Conservation (phyloP, 106 monocot genomes). For the Dendrobium chrysotoxum region DNA sequence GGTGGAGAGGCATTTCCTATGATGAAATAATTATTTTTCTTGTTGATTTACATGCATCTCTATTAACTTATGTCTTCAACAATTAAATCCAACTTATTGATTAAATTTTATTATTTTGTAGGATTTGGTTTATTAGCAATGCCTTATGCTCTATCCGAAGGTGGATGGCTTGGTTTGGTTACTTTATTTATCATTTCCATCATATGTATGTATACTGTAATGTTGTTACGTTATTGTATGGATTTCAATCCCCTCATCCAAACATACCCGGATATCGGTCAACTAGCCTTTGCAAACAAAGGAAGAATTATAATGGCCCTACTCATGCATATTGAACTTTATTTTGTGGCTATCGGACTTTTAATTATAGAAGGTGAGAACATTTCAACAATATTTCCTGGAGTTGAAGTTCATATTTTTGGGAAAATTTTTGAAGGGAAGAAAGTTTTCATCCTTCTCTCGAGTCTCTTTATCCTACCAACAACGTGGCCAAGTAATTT, state of each 20-base stretch:
- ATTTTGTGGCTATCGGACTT: slow-evolving; percentile 30
- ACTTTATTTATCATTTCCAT: slow-evolving; percentile 26
- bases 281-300: slow-evolving; percentile 41
- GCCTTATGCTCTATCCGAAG: slow-evolving; percentile 47
- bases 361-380: slow-evolving; percentile 6
- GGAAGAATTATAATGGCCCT: slow-evolving; percentile 28
- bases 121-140: slow-evolving; percentile 39
- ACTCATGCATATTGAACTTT: slow-evolving; percentile 55
- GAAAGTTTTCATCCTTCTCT: neutral
- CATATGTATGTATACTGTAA: slow-evolving; percentile 42
- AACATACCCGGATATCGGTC: slow-evolving; percentile 50
- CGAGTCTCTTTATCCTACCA: neutral
- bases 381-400: neutral
- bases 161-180: slow-evolving; percentile 46
- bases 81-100: neutral
- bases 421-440: neutral
- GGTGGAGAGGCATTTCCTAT: too few relatives aligned
- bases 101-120: neutral
- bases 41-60: too few relatives aligned
- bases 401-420: neutral
- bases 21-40: too few relatives aligned
- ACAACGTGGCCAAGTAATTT: neutral
- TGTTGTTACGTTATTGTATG: slow-evolving; percentile 55
- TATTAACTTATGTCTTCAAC: too few relatives aligned
- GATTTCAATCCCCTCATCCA: slow-evolving; percentile 19